Evolutionary conservation across 2,329 filamentous ascomycete species (phyloP), one percentile per base, ranked within the genome.

Genomic region (Parascedosporium putredinis): DNA sequence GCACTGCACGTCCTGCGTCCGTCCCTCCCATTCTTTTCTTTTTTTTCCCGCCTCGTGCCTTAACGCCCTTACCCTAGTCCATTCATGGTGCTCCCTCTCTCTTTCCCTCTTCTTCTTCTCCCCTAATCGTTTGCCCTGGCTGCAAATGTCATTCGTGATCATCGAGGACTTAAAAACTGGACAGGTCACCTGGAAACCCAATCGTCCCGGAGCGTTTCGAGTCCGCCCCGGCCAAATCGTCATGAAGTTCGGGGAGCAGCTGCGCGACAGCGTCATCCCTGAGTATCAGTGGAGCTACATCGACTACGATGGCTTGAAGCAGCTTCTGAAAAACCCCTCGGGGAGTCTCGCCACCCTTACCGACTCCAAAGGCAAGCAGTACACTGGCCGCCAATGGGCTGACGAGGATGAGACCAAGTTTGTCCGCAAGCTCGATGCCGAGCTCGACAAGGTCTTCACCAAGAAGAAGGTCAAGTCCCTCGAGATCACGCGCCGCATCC

Each of bases 211-310:
- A 47, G 55, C 56, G 46, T 66, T 63, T 59, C 64, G 59, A 55
- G 64, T 70, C 55, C 62, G 63, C 29, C 77, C 75, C 42, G 76
- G 76, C 53, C 64, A 73, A 55, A 64, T 80, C 69, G 71, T 78
- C 71, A 84, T 84, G 80, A 84, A 84, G 76, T 98, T 97, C 75
- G 93, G 93, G 66, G 88, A 96, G 70, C 90, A 98, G 76, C 82
- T 98, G 62, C 88, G 88, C 56, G 91, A 88, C 61, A 96, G 90
- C 64, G 79, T 95, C 63, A 95, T 97, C 69, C 89, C 87, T 74
- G 90, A 97, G 71, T 98, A 94, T 72, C 84, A 90, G 67, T 95
- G 90, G 83, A 88, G 95, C 74, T 98, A 98, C 72, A 96, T 98
- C 69, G 86, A 88, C 70, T 98, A 98, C 71, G 90, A 96, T 65